A percentile compares a stretch with the other conserved stretches of the same genome.
phyloP scores from a whole-genome alignment of 108 stramenopile genomes.

The Mayamaea pseudoterrestris region DNA sequence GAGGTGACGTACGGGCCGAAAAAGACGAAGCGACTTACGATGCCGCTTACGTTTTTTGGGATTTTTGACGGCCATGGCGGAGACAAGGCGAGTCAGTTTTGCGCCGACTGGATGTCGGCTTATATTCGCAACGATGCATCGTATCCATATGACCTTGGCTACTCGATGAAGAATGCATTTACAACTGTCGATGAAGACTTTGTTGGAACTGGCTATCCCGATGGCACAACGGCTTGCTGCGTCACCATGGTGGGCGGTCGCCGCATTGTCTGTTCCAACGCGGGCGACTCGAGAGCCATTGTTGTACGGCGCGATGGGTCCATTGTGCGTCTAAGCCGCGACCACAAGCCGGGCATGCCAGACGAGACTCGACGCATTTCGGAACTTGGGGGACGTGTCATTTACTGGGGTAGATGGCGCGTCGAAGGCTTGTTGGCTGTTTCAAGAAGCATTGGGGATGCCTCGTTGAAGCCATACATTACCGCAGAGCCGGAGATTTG shows the following conservation, averaged over 20 bases:
- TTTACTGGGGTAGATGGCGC: constrained; percentile 86
- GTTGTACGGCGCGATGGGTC: constrained; percentile 81
- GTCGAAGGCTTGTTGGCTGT: constrained; percentile 95
- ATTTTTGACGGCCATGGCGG: constrained; percentile 97
- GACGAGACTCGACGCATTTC: constrained; percentile 84
- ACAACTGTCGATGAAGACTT: constrained; percentile 68
- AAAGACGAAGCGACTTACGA: constrained; percentile 29
- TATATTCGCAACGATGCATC: constrained; percentile 62
- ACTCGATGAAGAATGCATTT: constrained; percentile 70
- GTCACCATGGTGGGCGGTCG: constrained; percentile 60
- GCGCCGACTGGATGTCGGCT: constrained; percentile 68
- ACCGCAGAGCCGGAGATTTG: constrained; percentile 74
- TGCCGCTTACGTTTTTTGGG: constrained; percentile 51
- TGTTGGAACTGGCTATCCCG: constrained; percentile 58
- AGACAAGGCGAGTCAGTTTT: constrained; percentile 80
- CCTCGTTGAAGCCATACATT: constrained; percentile 79
- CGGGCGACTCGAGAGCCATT: constrained; percentile 91
- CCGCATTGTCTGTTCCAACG: constrained; percentile 86
- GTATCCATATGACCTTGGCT: constrained; percentile 53
- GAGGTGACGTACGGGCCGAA: constrained; percentile 24
- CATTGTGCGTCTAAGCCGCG: constrained; percentile 56
- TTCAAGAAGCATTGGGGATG: constrained; percentile 90
- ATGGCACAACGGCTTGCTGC: constrained; percentile 77
- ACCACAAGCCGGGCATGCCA: constrained; percentile 90
- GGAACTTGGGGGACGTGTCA: constrained; percentile 82